phyloP scores from a whole-genome alignment of 2,329 filamentous ascomycete genomes.

The Cladobotryum mycophilum region DNA sequence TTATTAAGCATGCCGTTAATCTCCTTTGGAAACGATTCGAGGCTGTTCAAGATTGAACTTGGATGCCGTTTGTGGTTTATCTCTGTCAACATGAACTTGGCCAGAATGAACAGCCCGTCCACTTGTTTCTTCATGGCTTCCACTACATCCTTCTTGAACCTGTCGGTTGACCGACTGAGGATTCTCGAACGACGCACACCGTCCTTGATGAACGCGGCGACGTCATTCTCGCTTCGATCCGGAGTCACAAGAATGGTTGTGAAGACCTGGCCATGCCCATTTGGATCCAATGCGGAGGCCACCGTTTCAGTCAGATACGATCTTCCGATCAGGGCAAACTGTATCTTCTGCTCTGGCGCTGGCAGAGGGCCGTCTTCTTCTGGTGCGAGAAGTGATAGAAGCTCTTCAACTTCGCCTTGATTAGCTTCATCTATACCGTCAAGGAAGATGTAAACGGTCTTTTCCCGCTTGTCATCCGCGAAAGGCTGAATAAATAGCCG shows the following conservation, averaged over 20 bases:
- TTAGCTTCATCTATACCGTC: constrained; percentile 43
- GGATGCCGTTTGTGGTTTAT: constrained; percentile 39
- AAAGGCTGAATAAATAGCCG: constrained; percentile 36
- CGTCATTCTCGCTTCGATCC: constrained; percentile 37
- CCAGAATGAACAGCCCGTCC: constrained; percentile 43
- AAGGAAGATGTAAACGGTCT: constrained; percentile 37
- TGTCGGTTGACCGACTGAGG: constrained; percentile 25
- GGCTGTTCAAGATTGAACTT: constrained; percentile 36
- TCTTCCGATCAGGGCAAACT: constrained; percentile 36
- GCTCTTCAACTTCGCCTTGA: constrained; percentile 28
- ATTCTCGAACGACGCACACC: constrained; percentile 34
- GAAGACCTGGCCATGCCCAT: constrained; percentile 24
- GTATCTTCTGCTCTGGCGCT: constrained; percentile 21
- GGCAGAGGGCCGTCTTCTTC: constrained; percentile 17
- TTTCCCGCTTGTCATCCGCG: constrained; percentile 24
- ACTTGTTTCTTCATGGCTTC: constrained; percentile 35
- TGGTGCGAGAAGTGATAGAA: constrained; percentile 30
- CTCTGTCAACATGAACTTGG: constrained; percentile 46
- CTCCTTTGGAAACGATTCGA: constrained; percentile 39
- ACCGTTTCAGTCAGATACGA: constrained; percentile 36
- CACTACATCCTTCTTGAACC: constrained; percentile 33
- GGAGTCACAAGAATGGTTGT: constrained; percentile 37
- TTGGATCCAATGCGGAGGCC: constrained; percentile 27
- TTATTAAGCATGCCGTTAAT: constrained; percentile 37
- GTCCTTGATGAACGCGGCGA: constrained; percentile 35